phyloP scores from a whole-genome alignment of 2,329 filamentous ascomycete genomes.

The Fusarium sp. region DNA sequence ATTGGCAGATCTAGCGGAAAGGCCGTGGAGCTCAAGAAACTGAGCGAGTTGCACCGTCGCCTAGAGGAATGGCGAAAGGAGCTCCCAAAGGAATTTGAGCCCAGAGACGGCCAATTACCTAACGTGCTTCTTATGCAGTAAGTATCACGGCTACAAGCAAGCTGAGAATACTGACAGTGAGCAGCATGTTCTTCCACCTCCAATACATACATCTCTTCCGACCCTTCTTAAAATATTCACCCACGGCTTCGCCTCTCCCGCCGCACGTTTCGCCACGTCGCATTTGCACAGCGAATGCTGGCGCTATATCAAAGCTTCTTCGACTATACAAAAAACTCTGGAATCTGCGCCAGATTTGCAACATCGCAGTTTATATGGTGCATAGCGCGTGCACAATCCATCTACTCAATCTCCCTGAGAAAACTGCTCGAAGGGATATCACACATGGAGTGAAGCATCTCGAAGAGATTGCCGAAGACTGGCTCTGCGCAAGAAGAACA shows the following conservation, averaged over 20 bases:
- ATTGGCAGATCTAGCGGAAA: constrained; percentile 75
- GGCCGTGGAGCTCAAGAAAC: constrained; percentile 86
- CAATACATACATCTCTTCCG: constrained; percentile 96
- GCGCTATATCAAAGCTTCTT: constrained; percentile 91
- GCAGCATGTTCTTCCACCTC: constrained; percentile 96
- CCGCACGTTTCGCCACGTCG: constrained; percentile 89
- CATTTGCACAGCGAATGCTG: constrained; percentile 89
- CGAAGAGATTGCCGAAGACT: constrained; percentile 95
- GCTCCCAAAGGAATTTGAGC: constrained; percentile 86
- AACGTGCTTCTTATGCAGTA: constrained; percentile 86
- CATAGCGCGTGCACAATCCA: constrained; percentile 97
- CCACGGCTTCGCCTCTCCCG: constrained; percentile 82
- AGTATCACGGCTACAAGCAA: constrained; percentile 54
- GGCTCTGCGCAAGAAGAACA: constrained; percentile 88
- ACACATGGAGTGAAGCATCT: constrained; percentile 90
- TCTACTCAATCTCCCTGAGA: constrained; percentile 90
- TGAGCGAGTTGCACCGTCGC: constrained; percentile 89
- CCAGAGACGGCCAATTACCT: constrained; percentile 88
- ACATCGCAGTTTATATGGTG: constrained; percentile 94
- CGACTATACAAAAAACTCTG: constrained; percentile 93
- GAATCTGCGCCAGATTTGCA: constrained; percentile 92
- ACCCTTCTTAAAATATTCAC: constrained; percentile 92
- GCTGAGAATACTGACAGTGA: constrained; percentile 15
- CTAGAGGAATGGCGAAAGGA: constrained; percentile 90
- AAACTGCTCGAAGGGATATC: constrained; percentile 88